Base-by-base conservation (phyloP, 2,329 filamentous ascomycete genomes). In the Fusarium succisae region DNA sequence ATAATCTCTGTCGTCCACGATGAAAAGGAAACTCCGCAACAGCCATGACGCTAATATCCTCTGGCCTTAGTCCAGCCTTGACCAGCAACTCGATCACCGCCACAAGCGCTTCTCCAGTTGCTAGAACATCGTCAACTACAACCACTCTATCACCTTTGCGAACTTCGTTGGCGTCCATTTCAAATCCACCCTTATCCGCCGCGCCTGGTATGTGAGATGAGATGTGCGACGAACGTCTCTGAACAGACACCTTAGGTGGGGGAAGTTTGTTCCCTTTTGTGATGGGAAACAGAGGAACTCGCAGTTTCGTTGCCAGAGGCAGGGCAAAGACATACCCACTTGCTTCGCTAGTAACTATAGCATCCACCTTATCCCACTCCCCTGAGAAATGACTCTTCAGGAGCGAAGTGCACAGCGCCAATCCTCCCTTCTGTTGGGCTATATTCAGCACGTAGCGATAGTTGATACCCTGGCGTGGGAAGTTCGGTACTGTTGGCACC, bases 391-490 rank as follows among this genome's bases (percentile, higher is more conserved):
- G 84, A 8, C 70, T 72, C 77, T 84, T 79, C 13, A 91, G 77
- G 41, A 92, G 80, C 73, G 83, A 84, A 3, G 84, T 83, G 79
- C 88, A 90, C 11, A 91, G 76, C 10, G 71, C 54, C 32, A 91
- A 77, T 10, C 90, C 90, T 53, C 82, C 84, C 0, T 81, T 83
- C 53, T 86, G 84, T 78, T 91, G 85, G 32, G 83, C 71, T 66
- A 92, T 89, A 74, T 82, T 82, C 51, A 92, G 87, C 4, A 92
- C 84, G 66, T 92, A 88, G 55, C 85, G 88, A 77, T 91, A 92
- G 8, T 86, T 76, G 72, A 91, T 86, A 24, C 82, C 85, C 1
- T 66, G 79, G 8, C 81, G 81, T 73, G 90, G 89, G 78, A 89
- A 91, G 78, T 87, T 75, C 30, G 85, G 82, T 41, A 88, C 76